Percentiles rank a stretch among this genome's conserved stretches.
phyloP scores from a whole-genome alignment of 108 stramenopile species.

The Skeletonema tropicum region DNA sequence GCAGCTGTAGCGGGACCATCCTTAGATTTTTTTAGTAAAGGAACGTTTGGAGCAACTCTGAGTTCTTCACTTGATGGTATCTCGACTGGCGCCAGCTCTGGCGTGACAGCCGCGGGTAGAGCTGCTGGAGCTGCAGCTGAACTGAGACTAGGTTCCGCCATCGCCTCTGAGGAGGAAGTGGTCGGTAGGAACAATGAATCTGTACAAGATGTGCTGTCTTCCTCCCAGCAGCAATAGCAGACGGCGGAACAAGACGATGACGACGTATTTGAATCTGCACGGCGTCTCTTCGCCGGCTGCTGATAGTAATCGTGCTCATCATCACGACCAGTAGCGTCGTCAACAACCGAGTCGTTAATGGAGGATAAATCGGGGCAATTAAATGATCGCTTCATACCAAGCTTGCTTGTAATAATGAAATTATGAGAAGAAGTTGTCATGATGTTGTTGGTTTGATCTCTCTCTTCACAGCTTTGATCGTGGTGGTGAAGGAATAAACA shows the following conservation, averaged over 20 bases:
- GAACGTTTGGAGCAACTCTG: neutral
- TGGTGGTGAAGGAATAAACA: neutral
- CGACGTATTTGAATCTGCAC: neutral
- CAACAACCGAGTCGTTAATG: neutral
- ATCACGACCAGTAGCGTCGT: neutral
- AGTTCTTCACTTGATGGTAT: constrained; percentile 3
- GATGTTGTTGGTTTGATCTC: no score
- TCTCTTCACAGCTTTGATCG: neutral
- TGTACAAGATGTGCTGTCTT: neutral
- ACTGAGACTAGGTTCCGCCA: neutral
- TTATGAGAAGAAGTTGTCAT: neutral
- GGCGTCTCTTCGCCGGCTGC: neutral
- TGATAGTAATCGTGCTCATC: neutral
- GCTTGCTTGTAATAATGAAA: neutral
- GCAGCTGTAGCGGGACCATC: neutral
- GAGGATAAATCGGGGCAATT: neutral
- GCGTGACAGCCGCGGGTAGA: neutral
- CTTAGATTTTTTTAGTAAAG: neutral
- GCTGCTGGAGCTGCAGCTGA: no score
- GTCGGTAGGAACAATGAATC: neutral
- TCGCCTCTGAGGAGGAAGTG: neutral
- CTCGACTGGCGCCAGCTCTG: neutral
- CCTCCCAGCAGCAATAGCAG: constrained; percentile 8
- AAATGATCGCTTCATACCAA: constrained; percentile 3
- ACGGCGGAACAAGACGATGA: neutral